Conservation (phyloP, 257 asterid species). For the Petunia axillaris region DNA sequence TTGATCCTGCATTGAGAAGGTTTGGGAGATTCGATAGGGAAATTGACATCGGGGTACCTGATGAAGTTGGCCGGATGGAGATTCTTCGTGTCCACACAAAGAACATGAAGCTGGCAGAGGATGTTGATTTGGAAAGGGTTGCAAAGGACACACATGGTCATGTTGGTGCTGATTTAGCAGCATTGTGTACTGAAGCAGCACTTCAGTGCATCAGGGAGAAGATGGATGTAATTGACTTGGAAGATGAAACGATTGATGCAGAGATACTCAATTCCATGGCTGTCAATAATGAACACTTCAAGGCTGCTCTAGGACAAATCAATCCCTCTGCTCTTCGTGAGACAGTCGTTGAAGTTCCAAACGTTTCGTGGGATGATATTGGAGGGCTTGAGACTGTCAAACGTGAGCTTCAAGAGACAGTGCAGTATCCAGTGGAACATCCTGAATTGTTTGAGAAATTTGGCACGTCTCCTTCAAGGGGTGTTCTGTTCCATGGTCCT, state of each 20-base stretch:
- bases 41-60: background rate
- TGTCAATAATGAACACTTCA: background rate
- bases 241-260: background rate
- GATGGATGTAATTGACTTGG: constrained; percentile 2
- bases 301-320: background rate
- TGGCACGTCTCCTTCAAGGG: constrained; percentile 70
- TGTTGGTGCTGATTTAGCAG: background rate
- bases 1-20: constrained; percentile 2
- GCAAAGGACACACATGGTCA: background rate
- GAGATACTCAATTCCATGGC: background rate
- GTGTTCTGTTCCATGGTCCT: constrained; percentile 70
- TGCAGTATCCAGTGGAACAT: constrained; percentile 70
- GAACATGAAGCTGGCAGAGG: constrained; percentile 6
- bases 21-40: background rate
- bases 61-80: background rate
- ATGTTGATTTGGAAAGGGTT: background rate
- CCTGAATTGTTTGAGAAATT: constrained; percentile 69
- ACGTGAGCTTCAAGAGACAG: constrained; percentile 46
- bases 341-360: constrained; percentile 55
- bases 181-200: background rate
- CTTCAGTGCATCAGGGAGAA: background rate
- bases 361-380: constrained; percentile 54
- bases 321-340: background rate
- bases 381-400: constrained; percentile 64
- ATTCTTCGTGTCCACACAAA: background rate